A percentile compares a stretch with the other conserved stretches of the same genome.
These are phyloP conservation scores for Paecilomyces sp. DNA, from an alignment of 2,329 filamentous ascomycete species.

Conservation along the genomic window DNA sequence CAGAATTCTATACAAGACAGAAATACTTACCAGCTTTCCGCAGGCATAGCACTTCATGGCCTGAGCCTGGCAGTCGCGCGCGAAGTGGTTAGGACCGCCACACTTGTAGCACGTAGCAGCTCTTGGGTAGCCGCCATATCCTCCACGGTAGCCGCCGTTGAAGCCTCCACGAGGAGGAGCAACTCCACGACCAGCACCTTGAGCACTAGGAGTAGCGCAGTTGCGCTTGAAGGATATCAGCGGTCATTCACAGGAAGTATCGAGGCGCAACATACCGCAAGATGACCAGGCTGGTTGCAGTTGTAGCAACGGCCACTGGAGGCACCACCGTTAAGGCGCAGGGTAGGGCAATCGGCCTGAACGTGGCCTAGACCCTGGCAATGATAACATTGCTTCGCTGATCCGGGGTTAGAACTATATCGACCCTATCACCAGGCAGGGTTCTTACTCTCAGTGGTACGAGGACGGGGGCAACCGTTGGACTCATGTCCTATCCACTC, in stretches of 20 bases:
- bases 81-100: slow-evolving; percentile 91
- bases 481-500: slow-evolving; percentile 74
- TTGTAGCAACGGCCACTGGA: slow-evolving; percentile 90
- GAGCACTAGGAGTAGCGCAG: slow-evolving; percentile 66
- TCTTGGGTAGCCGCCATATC: slow-evolving; percentile 53
- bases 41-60: slow-evolving; percentile 98
- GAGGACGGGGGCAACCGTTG: slow-evolving; percentile 91
- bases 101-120: slow-evolving; percentile 64
- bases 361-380: slow-evolving; percentile 98
- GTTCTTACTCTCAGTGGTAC: slow-evolving; percentile 77
- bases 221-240: slow-evolving; percentile 52
- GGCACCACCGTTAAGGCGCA: slow-evolving; percentile 75
- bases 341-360: slow-evolving; percentile 95
- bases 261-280: slow-evolving; percentile 59
- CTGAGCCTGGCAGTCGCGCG: slow-evolving; percentile 95
- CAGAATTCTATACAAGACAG: background rate
- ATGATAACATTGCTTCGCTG: slow-evolving; percentile 99
- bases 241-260: slow-evolving; percentile 19
- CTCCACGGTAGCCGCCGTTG: slow-evolving; percentile 61
- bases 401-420: slow-evolving; percentile 5
- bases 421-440: slow-evolving; percentile 1
- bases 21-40: slow-evolving; percentile 62
- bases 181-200: slow-evolving; percentile 55
- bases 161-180: slow-evolving; percentile 61
- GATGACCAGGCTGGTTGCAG: slow-evolving; percentile 86